phyloP scores from a whole-genome alignment of 768 basidiomycete genomes.

The Mrakia frigida region DNA sequence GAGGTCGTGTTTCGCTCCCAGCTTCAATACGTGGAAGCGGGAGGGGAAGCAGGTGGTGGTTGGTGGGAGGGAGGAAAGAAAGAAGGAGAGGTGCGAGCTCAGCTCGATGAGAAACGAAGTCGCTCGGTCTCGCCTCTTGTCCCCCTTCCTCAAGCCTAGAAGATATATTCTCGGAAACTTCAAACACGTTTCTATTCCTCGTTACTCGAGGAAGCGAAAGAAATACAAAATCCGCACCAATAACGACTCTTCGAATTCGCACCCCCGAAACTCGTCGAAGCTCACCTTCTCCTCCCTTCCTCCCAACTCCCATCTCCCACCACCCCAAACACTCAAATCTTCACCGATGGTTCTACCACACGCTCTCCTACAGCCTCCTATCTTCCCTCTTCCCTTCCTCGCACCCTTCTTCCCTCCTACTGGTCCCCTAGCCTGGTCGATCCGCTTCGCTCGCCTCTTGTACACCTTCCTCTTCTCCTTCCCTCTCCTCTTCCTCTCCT shows the following conservation, averaged over 20 bases:
- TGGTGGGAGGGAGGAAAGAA: no score
- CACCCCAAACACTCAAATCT: not conserved
- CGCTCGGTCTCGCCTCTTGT: no score
- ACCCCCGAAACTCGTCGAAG: not conserved
- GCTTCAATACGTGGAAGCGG: no score
- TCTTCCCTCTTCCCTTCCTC: not conserved
- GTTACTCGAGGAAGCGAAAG: no score
- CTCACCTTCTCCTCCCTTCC: not conserved
- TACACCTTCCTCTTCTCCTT: constrained; percentile 4
- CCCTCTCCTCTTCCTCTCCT: not conserved
- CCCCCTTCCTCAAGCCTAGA: no score
- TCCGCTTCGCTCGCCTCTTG: not conserved
- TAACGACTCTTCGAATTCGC: not conserved
- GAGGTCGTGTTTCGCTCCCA: no score
- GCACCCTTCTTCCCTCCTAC: not conserved
- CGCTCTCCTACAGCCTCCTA: not conserved
- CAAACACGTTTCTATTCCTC: no score
- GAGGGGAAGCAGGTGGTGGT: no score
- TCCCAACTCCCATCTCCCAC: not conserved
- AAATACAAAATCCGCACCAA: no score
- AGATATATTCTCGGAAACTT: no score
- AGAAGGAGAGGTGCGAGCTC: no score
- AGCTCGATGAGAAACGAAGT: no score
- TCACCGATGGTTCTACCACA: not conserved
- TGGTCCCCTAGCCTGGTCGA: not conserved